phyloP scores from a whole-genome alignment of 2,329 filamentous ascomycete genomes.

The Lecanoromycetidae sp. region DNA sequence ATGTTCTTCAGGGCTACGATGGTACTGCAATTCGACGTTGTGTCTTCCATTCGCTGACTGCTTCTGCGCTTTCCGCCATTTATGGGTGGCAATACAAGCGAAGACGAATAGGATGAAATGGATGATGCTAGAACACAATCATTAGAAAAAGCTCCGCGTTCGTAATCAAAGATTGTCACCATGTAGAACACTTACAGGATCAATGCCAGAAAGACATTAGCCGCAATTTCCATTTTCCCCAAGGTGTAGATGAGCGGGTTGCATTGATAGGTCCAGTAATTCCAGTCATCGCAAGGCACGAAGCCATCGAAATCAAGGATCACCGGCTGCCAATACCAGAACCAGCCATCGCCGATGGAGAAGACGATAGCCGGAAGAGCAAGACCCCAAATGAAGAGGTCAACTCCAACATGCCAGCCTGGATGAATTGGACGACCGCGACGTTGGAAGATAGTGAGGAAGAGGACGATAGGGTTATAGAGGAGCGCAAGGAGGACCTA shows the following conservation, averaged over 20 bases:
- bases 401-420: slow-evolving; percentile 14
- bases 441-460: slow-evolving; percentile 11
- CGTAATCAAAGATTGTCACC: no score
- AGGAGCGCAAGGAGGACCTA: slow-evolving; percentile 16
- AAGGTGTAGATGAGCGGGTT: slow-evolving; percentile 16
- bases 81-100: slow-evolving; percentile 15
- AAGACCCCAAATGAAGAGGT: slow-evolving; percentile 17
- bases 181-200: slow-evolving; percentile 9
- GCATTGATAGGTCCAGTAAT: slow-evolving; percentile 14
- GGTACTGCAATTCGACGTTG: slow-evolving; percentile 17
- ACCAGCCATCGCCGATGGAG: slow-evolving; percentile 16
- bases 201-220: slow-evolving; percentile 17
- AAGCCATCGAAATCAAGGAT: slow-evolving; percentile 7
- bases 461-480: slow-evolving; percentile 15
- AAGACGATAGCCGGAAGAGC: slow-evolving; percentile 15
- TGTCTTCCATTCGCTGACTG: background rate
- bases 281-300: slow-evolving; percentile 11
- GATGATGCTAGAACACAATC: slow-evolving; percentile 7
- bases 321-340: slow-evolving; percentile 17
- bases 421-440: slow-evolving; percentile 15
- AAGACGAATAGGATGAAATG: slow-evolving; percentile 17
- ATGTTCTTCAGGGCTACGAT: slow-evolving; percentile 15
- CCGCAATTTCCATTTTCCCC: slow-evolving; percentile 17
- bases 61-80: slow-evolving; percentile 7
- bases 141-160: background rate